These are phyloP conservation scores for Dactylonectria macrodidyma DNA, from an alignment of 2,329 filamentous ascomycete species.

Conservation along the genomic window DNA sequence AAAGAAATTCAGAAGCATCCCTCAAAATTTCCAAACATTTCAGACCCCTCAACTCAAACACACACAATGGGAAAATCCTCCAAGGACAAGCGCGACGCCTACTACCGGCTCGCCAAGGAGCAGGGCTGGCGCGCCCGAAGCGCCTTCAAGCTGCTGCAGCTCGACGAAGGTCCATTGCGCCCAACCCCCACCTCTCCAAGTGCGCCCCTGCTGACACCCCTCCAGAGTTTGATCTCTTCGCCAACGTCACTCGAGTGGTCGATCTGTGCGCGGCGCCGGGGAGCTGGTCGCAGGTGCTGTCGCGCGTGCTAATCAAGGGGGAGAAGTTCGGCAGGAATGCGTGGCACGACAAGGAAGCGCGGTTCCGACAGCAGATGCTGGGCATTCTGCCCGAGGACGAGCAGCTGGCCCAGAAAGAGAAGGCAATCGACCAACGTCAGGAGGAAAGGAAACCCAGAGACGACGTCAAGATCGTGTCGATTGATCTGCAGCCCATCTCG, in stretches of 20 bases:
- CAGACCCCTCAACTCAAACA: constrained; percentile 10
- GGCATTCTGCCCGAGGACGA: constrained; percentile 60
- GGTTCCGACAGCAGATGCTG: constrained; percentile 74
- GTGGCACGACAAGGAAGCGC: constrained; percentile 88
- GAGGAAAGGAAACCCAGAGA: constrained; percentile 64
- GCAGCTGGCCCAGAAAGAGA: constrained; percentile 32
- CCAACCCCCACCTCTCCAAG: constrained; percentile 7
- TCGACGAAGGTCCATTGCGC: constrained; percentile 78
- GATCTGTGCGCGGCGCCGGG: constrained; percentile 96
- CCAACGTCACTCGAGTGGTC: constrained; percentile 90
- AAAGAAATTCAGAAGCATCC: constrained; percentile 43
- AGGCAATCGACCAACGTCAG: constrained; percentile 38
- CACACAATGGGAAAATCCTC: constrained; percentile 91
- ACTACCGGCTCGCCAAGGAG: constrained; percentile 97
- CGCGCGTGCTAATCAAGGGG: constrained; percentile 91
- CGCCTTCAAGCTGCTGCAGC: constrained; percentile 96
- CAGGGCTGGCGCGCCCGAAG: constrained; percentile 98
- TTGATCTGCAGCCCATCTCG: constrained; percentile 96
- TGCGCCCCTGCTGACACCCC: constrained; percentile 25
- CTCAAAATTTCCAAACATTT: constrained; percentile 22
- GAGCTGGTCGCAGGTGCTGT: constrained; percentile 97
- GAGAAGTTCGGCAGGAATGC: constrained; percentile 89
- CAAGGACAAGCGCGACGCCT: constrained; percentile 98
- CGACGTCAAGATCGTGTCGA: constrained; percentile 93
- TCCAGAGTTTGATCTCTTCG: constrained; percentile 92